Evolutionary conservation across 345 rosid species (phyloP), one percentile per base, ranked within the genome.

Genomic region (Brassica cretica): DNA sequence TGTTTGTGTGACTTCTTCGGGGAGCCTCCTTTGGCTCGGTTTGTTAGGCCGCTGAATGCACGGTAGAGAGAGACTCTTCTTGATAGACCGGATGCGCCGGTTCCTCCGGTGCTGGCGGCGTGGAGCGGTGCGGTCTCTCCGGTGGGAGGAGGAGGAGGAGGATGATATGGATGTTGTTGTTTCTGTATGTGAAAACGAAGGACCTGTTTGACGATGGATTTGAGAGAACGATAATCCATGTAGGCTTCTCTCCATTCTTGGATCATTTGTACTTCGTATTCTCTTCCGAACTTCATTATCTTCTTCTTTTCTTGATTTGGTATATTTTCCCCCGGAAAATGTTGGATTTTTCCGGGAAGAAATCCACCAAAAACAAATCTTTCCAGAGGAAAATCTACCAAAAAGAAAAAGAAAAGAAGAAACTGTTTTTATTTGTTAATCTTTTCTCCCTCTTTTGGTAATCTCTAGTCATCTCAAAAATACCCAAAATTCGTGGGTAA

Each of bases 241-340:
- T 91, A 93, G 56, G 96, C 98, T 51, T 86, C 88, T 60, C 83
- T 82, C 98, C 98, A 93, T 86, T 93, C 98, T 16, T 79, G 94
- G 73, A 91, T 92, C 94, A 89, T 79, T 44, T 93, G 96, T 3
- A 86, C 79, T 11, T 80, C 81, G 7, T 86, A 93, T 72, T 93
- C 94, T 82, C 91, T 90, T 16, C 93, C 97, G 60, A 92, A 92
- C 87, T 90, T 92, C 97, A 92, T 91, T 25, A 62, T 44, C 84
- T 90, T 92, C 93, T 90, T 91, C 12, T 66, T 41, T 11, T 2
- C 44, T 0, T 49, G 39, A 73, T 60, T 70, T 51, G 14, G 5
- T 35, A 25, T 46, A 18, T 59, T 61, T 25, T 61, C 8, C 1
- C 78, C 74, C 6, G 30, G 81, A 65, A 56, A 78, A 29, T 1